Percentiles rank a stretch among this genome's conserved stretches.
Evolutionary conservation across 75 land plant genomes (phyloP).

Genomic region (Pinus albicaulis): DNA sequence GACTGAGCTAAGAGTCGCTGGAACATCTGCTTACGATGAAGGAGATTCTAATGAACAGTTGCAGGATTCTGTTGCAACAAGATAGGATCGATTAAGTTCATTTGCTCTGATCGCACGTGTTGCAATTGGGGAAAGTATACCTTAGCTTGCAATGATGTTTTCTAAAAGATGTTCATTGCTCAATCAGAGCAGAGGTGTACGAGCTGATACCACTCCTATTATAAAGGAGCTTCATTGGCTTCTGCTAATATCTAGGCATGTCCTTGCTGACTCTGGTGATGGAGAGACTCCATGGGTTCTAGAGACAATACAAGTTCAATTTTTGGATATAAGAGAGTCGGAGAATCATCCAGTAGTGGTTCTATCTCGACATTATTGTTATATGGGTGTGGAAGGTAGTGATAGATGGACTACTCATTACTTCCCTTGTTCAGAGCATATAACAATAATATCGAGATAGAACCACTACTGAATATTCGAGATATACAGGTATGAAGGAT

Average conservation of each 20-base stretch:
- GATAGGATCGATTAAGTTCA: slow-evolving; percentile 86
- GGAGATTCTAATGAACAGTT: slow-evolving; percentile 59
- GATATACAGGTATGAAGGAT: too few species aligned
- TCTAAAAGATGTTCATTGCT: slow-evolving; percentile 68
- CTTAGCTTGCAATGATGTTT: slow-evolving; percentile 56
- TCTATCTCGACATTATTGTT: too few species aligned
- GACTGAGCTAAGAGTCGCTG: slow-evolving; percentile 76
- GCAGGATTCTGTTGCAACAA: slow-evolving; percentile 67
- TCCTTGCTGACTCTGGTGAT: slow-evolving; percentile 86
- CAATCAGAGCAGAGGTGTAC: slow-evolving; percentile 50
- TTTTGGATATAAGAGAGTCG: slow-evolving; percentile 26
- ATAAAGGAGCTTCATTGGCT: slow-evolving; percentile 93
- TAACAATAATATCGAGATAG: too few species aligned
- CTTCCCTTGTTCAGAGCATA: too few species aligned
- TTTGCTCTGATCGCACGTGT: slow-evolving; percentile 88
- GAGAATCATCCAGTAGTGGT: slow-evolving; percentile 75
- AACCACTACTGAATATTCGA: too few species aligned
- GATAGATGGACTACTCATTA: too few species aligned
- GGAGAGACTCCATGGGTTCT: slow-evolving; percentile 95
- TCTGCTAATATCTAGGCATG: slow-evolving; percentile 79
- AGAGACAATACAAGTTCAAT: slow-evolving; percentile 50
- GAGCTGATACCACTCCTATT: slow-evolving; percentile 49
- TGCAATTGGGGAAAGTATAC: slow-evolving; percentile 55
- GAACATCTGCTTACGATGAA: slow-evolving; percentile 70
- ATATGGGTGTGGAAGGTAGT: too few species aligned